Evolutionary conservation across 2,329 filamentous ascomycete species (phyloP).

Genomic region (Colletotrichum lupini): DNA sequence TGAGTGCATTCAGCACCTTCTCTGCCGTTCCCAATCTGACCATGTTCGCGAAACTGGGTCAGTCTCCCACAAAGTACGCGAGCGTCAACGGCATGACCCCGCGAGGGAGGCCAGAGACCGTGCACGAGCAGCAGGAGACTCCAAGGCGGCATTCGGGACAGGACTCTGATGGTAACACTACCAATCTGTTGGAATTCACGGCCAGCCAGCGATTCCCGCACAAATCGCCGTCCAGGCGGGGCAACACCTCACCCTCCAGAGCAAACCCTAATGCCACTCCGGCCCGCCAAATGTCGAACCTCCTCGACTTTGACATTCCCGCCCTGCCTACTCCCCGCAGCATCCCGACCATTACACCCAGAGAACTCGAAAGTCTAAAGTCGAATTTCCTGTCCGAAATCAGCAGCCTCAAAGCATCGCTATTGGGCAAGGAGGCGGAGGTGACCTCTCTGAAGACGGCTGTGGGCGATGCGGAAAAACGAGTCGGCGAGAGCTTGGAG

Average conservation of each 20-base stretch:
- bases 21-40: conserved; percentile 92
- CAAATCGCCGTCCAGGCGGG: conserved; percentile 59
- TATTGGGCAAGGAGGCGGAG: conserved; percentile 94
- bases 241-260: conserved; percentile 32
- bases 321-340: conserved; percentile 92
- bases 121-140: conserved; percentile 45
- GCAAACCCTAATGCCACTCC: conserved; percentile 56
- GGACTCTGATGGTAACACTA: conserved; percentile 69
- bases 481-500: conserved; percentile 88
- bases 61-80: conserved; percentile 68
- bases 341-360: conserved; percentile 88
- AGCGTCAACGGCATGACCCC: conserved; percentile 52
- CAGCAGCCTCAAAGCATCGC: conserved; percentile 89
- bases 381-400: conserved; percentile 93
- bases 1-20: conserved; percentile 89
- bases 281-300: conserved; percentile 69
- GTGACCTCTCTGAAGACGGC: conserved; percentile 88
- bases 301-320: conserved; percentile 93
- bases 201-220: conserved; percentile 70
- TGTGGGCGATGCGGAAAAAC: conserved; percentile 89
- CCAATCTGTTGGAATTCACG: conserved; percentile 89
- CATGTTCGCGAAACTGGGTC: conserved; percentile 79
- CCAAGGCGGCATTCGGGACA: conserved; percentile 48
- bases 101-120: conserved; percentile 48
- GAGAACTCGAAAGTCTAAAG: conserved; percentile 93